Conservation (phyloP, 495 filamentous ascomycete species). For the Daldinia caldariorum region DNA sequence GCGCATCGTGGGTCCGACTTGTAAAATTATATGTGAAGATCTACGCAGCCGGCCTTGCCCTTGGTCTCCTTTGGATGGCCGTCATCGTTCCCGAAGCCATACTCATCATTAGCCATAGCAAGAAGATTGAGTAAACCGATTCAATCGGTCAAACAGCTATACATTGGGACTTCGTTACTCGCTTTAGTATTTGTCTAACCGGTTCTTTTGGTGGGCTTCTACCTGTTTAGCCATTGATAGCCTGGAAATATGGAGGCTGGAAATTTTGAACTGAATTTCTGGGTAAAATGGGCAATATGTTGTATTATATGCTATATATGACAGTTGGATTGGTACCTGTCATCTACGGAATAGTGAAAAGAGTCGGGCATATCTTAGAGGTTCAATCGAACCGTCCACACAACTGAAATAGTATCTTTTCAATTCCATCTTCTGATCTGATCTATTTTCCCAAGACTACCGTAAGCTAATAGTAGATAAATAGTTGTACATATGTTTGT, state of each 20-base stretch:
- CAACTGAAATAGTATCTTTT: slow-evolving; percentile 29
- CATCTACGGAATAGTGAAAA: slow-evolving; percentile 24
- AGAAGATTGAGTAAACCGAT: slow-evolving; percentile 36
- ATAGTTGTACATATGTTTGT: neutral
- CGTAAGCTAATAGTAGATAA: neutral
- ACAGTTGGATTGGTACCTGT: slow-evolving; percentile 5
- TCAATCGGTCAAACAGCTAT: neutral
- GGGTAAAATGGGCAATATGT: slow-evolving; percentile 14
- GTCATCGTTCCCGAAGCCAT: slow-evolving; percentile 52
- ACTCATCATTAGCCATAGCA: slow-evolving; percentile 44
- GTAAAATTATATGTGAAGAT: slow-evolving; percentile 76
- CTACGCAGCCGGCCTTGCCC: slow-evolving; percentile 51
- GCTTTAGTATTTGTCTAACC: slow-evolving; percentile 9
- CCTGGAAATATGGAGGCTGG: neutral
- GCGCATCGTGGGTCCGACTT: slow-evolving; percentile 70
- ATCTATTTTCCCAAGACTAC: neutral
- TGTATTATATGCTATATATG: slow-evolving; percentile 18
- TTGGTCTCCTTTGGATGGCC: slow-evolving; percentile 58
- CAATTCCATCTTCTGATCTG: slow-evolving; percentile 20
- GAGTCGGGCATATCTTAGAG: slow-evolving; percentile 26
- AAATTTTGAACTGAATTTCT: neutral
- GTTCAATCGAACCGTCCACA: slow-evolving; percentile 37
- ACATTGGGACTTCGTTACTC: neutral
- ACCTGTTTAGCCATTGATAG: neutral
- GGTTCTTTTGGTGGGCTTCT: neutral